Conservation (phyloP, 495 filamentous ascomycete species). For the Hypoxylon intermedium region DNA sequence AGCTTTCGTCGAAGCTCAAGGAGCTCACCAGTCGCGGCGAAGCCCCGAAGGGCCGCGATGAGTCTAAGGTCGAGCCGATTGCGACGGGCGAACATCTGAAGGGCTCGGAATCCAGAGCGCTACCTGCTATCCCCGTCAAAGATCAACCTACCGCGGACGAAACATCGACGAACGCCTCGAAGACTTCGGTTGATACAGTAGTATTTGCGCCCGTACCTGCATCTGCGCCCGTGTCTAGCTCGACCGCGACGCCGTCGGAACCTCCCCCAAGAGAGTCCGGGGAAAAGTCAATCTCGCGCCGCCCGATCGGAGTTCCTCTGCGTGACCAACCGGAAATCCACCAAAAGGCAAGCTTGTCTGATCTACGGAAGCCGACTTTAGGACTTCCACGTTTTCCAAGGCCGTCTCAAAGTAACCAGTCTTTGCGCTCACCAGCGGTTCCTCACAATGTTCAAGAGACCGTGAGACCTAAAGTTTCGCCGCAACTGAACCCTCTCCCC, state of each 20-base stretch:
- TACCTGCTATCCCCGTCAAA: neutral
- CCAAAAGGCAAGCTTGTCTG: conserved; percentile 29
- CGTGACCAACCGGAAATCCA: conserved; percentile 19
- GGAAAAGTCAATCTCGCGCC: conserved; percentile 25
- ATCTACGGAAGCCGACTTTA: conserved; percentile 14
- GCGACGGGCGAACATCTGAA: neutral
- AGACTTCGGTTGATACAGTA: conserved; percentile 15
- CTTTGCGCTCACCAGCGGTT: conserved; percentile 18
- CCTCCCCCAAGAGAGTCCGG: conserved; percentile 35
- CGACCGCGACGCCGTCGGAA: conserved; percentile 13
- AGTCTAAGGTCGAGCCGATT: neutral
- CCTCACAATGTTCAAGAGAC: conserved; percentile 21
- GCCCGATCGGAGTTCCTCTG: conserved; percentile 27
- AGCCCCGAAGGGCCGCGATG: conserved; percentile 2
- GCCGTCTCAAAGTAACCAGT: conserved; percentile 26
- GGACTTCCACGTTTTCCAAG: conserved; percentile 28
- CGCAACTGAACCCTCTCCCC: conserved; percentile 9
- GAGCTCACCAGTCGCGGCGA: conserved; percentile 21
- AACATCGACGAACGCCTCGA: conserved; percentile 2
- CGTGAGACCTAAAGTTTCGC: conserved; percentile 6
- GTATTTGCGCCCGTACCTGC: neutral
- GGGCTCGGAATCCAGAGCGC: too few relatives aligned
- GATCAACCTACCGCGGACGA: conserved; percentile 5
- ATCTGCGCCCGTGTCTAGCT: conserved; percentile 4
- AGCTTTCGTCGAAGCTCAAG: conserved; percentile 26